Conservation (phyloP, 2,329 filamentous ascomycete genomes). For the Nannizziopsis barbatae region DNA sequence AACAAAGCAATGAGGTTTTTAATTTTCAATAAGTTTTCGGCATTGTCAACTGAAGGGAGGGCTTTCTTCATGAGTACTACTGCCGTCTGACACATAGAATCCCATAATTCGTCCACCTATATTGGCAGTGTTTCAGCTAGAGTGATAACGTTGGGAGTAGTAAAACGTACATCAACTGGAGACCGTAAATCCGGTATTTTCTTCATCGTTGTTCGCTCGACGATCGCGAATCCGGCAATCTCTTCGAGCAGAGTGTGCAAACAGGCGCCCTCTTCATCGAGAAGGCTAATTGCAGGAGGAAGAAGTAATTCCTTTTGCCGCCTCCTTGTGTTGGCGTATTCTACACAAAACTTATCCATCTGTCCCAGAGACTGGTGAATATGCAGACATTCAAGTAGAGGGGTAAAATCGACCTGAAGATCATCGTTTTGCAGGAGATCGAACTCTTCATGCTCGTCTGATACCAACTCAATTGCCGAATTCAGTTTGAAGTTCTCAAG, state of each 20-base stretch:
- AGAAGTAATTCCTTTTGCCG: conserved; percentile 86
- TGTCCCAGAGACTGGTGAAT: conserved; percentile 92
- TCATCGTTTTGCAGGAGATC: conserved; percentile 94
- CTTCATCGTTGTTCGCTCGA: conserved; percentile 87
- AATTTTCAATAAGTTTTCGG: conserved; percentile 83
- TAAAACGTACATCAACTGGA: conserved; percentile 57
- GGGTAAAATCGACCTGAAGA: conserved; percentile 85
- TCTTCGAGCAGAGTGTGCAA: conserved; percentile 87
- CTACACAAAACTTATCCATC: conserved; percentile 76
- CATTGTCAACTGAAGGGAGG: conserved; percentile 68
- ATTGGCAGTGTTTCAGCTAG: conserved; percentile 14
- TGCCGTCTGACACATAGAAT: conserved; percentile 86
- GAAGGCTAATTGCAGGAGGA: conserved; percentile 61
- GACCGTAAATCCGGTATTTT: conserved; percentile 73
- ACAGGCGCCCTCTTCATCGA: conserved; percentile 71
- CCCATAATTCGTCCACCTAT: conserved; percentile 94
- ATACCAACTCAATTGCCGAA: conserved; percentile 88
- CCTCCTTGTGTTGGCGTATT: conserved; percentile 83
- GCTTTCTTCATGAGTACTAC: conserved; percentile 72
- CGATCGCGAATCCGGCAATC: conserved; percentile 91
- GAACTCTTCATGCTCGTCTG: conserved; percentile 90
- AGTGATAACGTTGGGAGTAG: not conserved
- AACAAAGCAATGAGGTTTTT: conserved; percentile 89
- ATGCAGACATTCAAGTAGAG: conserved; percentile 86
- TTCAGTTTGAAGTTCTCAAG: conserved; percentile 81